These are phyloP conservation scores for Physaria fendleri DNA, from an alignment of 345 rosid genomes.

Conservation along the genomic window DNA sequence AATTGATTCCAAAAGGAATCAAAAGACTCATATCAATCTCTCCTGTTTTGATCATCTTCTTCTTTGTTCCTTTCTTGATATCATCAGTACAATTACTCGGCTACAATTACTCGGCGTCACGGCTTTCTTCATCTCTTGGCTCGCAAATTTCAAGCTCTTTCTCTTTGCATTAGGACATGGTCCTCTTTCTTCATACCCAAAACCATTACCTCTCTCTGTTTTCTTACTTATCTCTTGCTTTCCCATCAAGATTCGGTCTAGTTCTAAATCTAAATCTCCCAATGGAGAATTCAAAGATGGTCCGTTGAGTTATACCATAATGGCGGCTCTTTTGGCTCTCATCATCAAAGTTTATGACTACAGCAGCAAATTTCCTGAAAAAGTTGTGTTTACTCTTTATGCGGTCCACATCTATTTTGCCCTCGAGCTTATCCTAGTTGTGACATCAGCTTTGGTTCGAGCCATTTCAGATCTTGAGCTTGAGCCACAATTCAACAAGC, in stretches of 20 bases:
- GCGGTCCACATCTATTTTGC: slow-evolving; percentile 35
- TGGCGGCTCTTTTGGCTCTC: slow-evolving; percentile 29
- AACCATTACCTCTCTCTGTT: slow-evolving; percentile 30
- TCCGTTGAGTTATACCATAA: slow-evolving; percentile 30
- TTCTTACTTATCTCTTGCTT: slow-evolving; percentile 46
- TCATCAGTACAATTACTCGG: slow-evolving; percentile 25
- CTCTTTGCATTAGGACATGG: too few species aligned
- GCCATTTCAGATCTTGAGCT: slow-evolving; percentile 29
- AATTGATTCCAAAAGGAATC: too few species aligned
- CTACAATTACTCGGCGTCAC: slow-evolving; percentile 34
- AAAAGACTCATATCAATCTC: slow-evolving; percentile 27
- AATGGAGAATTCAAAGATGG: slow-evolving; percentile 14
- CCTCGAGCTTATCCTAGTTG: slow-evolving; percentile 40
- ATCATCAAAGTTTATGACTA: slow-evolving; percentile 22
- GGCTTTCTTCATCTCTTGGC: slow-evolving; percentile 44
- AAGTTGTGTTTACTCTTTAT: slow-evolving; percentile 27
- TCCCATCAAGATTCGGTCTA: slow-evolving; percentile 45
- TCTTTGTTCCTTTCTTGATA: slow-evolving; percentile 37
- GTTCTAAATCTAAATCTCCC: slow-evolving; percentile 9
- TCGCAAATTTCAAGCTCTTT: slow-evolving; percentile 56
- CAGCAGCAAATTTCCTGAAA: slow-evolving; percentile 30
- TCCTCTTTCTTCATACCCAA: slow-evolving; percentile 30
- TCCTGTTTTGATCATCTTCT: too few species aligned
- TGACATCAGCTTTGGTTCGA: slow-evolving; percentile 33
- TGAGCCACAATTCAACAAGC: slow-evolving; percentile 48